Conservation (phyloP, 768 basidiomycete genomes). For the Exidia glandulosa region DNA sequence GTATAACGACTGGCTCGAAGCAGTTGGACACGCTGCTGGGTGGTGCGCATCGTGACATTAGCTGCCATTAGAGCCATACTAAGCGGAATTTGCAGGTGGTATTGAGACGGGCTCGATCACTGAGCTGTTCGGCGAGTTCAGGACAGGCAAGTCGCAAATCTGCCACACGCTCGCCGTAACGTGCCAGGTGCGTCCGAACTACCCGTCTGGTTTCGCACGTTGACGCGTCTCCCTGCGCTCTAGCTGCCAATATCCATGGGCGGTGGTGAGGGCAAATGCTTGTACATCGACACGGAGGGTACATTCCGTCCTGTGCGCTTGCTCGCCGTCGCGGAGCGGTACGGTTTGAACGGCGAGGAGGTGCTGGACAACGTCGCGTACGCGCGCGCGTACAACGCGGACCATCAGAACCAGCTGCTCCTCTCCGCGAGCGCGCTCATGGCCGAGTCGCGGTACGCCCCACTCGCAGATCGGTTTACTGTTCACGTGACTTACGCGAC, state of each 20-base stretch:
- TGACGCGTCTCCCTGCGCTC: background rate
- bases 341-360: constrained; percentile 95
- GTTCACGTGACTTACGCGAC: background rate
- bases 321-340: constrained; percentile 88
- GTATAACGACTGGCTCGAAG: constrained; percentile 93
- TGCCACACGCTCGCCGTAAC: constrained; percentile 98
- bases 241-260: constrained; percentile 91
- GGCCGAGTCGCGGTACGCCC: constrained; percentile 83
- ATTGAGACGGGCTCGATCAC: constrained; percentile 98
- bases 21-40: constrained; percentile 92
- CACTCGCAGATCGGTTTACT: background rate
- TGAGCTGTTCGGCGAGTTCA: constrained; percentile 95
- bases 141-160: constrained; percentile 96
- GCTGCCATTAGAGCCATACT: background rate
- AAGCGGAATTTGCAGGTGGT: constrained; percentile 46
- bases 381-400: constrained; percentile 96
- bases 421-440: constrained; percentile 94
- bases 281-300: constrained; percentile 98
- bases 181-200: constrained; percentile 48
- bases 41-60: constrained; percentile 33
- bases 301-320: constrained; percentile 96
- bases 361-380: constrained; percentile 98
- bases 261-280: constrained; percentile 96
- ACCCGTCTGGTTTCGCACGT: background rate
- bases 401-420: constrained; percentile 86